phyloP scores from a whole-genome alignment of 2,329 filamentous ascomycete species.

The Colletotrichum kahawae region DNA sequence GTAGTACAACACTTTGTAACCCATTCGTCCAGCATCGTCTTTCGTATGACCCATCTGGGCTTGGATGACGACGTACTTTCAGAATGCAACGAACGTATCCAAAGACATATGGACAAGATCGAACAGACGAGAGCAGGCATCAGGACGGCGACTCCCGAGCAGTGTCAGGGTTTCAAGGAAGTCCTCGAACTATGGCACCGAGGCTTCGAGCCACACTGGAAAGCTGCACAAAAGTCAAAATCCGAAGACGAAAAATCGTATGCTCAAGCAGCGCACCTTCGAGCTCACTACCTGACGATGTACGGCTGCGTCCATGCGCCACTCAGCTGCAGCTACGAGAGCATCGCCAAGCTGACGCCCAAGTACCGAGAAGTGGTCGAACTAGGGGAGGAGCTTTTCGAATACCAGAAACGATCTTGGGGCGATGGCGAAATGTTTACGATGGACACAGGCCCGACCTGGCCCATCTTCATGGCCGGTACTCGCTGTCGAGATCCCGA shows the following conservation, averaged over 20 bases:
- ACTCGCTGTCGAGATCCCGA: constrained; percentile 28
- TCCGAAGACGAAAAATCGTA: constrained; percentile 25
- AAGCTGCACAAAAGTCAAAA: constrained; percentile 3
- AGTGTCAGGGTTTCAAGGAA: constrained; percentile 3
- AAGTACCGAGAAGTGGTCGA: constrained; percentile 30
- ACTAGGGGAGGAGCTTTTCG: constrained; percentile 26
- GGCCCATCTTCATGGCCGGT: constrained; percentile 29
- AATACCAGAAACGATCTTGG: constrained; percentile 12
- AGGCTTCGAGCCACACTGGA: constrained; percentile 28
- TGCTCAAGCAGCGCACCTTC: constrained; percentile 26
- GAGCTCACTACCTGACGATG: constrained; percentile 29
- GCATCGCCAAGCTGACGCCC: constrained; percentile 27
- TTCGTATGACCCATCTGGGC: constrained; percentile 18
- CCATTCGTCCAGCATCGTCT: constrained; percentile 26
- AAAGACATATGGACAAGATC: background rate
- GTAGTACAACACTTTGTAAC: constrained; percentile 31
- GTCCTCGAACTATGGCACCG: background rate
- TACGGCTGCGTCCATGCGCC: constrained; percentile 25
- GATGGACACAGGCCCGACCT: constrained; percentile 31
- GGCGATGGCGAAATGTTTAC: constrained; percentile 27
- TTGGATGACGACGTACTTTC: background rate
- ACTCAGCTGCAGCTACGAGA: constrained; percentile 26
- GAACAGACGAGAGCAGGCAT: background rate
- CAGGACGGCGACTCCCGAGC: constrained; percentile 8
- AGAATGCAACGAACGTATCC: background rate